Evolutionary conservation across 2,329 filamentous ascomycete genomes (phyloP).

Genomic region (Rachicladosporium sp.): DNA sequence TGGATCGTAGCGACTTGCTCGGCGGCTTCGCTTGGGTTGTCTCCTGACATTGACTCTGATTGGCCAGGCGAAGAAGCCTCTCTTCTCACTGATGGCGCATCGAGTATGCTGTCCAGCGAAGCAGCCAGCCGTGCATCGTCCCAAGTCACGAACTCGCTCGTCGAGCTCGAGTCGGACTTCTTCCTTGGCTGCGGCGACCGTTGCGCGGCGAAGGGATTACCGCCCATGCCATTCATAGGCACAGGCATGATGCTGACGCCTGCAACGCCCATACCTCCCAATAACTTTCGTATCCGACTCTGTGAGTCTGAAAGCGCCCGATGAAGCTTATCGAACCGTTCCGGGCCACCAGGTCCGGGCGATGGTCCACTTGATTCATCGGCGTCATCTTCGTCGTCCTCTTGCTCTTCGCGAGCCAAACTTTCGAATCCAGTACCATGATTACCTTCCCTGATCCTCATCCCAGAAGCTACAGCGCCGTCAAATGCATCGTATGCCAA

Average conservation of each 20-base stretch:
- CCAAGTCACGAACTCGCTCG: conserved; percentile 10
- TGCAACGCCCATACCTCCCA: conserved; percentile 13
- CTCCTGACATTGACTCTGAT: too few relatives aligned
- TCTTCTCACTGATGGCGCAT: conserved; percentile 10
- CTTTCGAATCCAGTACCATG: too few relatives aligned
- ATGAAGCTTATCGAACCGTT: conserved; percentile 11
- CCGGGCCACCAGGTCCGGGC: conserved; percentile 1
- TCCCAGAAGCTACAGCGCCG: conserved; percentile 14
- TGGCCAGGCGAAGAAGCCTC: too few relatives aligned
- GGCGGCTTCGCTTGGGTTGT: too few relatives aligned
- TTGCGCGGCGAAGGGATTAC: conserved; percentile 1
- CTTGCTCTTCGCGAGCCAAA: conserved; percentile 26
- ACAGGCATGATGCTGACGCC: conserved; percentile 9
- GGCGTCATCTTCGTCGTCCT: conserved; percentile 34
- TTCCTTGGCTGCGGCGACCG: conserved; percentile 1
- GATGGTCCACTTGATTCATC: conserved; percentile 28
- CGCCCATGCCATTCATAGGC: not conserved
- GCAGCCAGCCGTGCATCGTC: conserved; percentile 19
- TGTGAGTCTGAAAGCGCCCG: conserved; percentile 12
- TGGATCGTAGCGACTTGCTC: too few relatives aligned
- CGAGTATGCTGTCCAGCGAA: conserved; percentile 20
- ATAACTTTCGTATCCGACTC: conserved; percentile 10
- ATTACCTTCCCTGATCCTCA: conserved; percentile 1
- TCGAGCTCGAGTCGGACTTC: not conserved
- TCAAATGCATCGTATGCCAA: conserved; percentile 44